A percentile compares a stretch with the other conserved stretches of the same genome.
Conservation (phyloP, 331 rosid species). For the Arachis monticola region DNA sequence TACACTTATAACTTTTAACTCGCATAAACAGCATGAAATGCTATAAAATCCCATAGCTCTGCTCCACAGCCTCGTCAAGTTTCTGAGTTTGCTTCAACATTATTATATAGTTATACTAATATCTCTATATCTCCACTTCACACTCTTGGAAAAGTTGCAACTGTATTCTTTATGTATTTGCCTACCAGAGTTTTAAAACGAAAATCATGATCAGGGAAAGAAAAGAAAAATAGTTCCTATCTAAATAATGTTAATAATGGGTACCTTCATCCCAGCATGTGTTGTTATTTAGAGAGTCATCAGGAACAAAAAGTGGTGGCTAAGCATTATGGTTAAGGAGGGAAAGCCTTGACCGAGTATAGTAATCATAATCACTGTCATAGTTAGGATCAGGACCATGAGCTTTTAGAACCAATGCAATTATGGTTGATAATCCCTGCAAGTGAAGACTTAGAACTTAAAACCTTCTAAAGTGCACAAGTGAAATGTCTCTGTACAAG, state of each 20-base stretch:
- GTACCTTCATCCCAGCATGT: slow-evolving; percentile 35
- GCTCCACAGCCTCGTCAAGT: background rate
- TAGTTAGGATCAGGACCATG: slow-evolving; percentile 32
- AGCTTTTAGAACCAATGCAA: slow-evolving; percentile 46
- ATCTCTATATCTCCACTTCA: background rate
- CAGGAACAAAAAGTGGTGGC: slow-evolving; percentile 15
- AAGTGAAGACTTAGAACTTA: background rate
- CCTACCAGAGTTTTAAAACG: background rate
- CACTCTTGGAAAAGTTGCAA: background rate
- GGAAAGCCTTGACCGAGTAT: slow-evolving; percentile 42
- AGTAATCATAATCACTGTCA: slow-evolving; percentile 44
- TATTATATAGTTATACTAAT: background rate
- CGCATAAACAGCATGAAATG: too few species aligned
- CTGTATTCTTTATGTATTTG: slow-evolving; percentile 5
- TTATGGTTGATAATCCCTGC: slow-evolving; percentile 51
- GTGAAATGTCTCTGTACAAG: too few species aligned
- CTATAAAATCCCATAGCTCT: slow-evolving; percentile 5
- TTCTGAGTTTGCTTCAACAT: background rate
- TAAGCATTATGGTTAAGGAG: slow-evolving; percentile 38
- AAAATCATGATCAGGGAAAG: background rate
- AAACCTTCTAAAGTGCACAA: background rate
- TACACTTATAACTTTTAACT: too few species aligned
- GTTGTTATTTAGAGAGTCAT: slow-evolving; percentile 32
- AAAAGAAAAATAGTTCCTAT: background rate
- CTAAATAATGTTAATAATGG: slow-evolving; percentile 3